phyloP scores from a whole-genome alignment of 1,139 yeast species.

The Hemisphaericaspora subhashii region DNA sequence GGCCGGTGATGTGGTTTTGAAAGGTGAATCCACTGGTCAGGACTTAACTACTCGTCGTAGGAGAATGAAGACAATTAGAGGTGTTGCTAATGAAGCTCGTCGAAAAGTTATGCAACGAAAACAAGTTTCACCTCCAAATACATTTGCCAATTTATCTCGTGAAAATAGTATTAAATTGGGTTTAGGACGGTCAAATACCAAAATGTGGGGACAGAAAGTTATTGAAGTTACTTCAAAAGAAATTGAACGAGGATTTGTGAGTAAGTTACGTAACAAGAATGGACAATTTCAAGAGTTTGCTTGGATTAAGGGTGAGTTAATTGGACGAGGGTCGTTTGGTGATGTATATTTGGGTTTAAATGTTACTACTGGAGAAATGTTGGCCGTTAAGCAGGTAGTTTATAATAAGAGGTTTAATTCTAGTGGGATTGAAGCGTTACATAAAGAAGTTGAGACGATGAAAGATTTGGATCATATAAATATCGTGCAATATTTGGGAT shows the following conservation, averaged over 20 bases:
- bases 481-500: slow-evolving; percentile 93
- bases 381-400: slow-evolving; percentile 94
- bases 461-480: slow-evolving; percentile 92
- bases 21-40: slow-evolving; percentile 11
- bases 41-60: slow-evolving; percentile 21
- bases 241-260: slow-evolving; percentile 56
- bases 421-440: slow-evolving; percentile 78
- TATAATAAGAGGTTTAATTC: slow-evolving; percentile 15
- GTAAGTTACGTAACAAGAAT: slow-evolving; percentile 54
- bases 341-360: slow-evolving; percentile 89
- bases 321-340: slow-evolving; percentile 98
- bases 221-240: slow-evolving; percentile 85
- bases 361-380: slow-evolving; percentile 97
- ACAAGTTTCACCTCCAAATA: slow-evolving; percentile 15
- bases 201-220: slow-evolving; percentile 96
- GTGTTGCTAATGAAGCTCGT: slow-evolving; percentile 88
- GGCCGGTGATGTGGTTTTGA: slow-evolving; percentile 35
- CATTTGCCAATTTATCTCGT: slow-evolving; percentile 12
- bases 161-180: slow-evolving; percentile 18
- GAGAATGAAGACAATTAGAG: slow-evolving; percentile 80
- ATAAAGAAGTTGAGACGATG: slow-evolving; percentile 90
- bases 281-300: slow-evolving; percentile 84
- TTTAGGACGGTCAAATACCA: slow-evolving; percentile 77
- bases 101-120: slow-evolving; percentile 48
- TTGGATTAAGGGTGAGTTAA: slow-evolving; percentile 97